Conservation (phyloP, 208 protist genomes). For the Trypanosoma scelopori region DNA sequence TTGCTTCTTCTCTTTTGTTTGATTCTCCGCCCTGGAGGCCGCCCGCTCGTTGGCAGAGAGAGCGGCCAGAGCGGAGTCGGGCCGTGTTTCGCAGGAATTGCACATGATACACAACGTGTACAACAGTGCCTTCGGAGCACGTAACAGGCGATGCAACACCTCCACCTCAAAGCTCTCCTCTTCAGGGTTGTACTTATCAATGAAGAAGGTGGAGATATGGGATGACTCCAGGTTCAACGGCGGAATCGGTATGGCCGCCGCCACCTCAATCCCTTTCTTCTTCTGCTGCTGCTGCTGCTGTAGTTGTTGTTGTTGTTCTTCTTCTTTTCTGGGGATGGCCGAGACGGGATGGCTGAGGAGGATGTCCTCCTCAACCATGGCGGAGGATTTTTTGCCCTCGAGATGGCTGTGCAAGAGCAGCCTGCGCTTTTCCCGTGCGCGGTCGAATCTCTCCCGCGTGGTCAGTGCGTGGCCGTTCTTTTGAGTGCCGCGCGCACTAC, state of each 20-base stretch:
- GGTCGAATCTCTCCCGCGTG: constrained; percentile 65
- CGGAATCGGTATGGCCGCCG: not conserved
- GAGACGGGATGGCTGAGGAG: not conserved
- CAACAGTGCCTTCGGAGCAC: constrained; percentile 67
- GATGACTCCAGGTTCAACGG: constrained; percentile 16
- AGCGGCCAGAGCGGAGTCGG: constrained; percentile 20
- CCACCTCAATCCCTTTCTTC: not conserved
- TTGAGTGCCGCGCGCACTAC: not conserved
- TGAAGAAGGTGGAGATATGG: constrained; percentile 59
- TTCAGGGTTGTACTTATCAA: constrained; percentile 57
- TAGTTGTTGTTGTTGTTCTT: not conserved
- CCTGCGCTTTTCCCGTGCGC: constrained; percentile 60
- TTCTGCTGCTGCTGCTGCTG: not conserved
- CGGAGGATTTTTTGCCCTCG: constrained; percentile 4
- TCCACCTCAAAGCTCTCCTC: constrained; percentile 64
- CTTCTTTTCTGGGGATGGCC: no score
- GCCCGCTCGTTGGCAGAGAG: not conserved
- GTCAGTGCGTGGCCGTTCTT: constrained; percentile 17
- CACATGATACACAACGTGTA: constrained; percentile 54
- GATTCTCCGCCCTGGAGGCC: not conserved
- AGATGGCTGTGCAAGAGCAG: constrained; percentile 21
- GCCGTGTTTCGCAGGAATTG: constrained; percentile 46
- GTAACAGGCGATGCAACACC: constrained; percentile 80
- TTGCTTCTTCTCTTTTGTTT: not conserved
- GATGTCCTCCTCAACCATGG: not conserved